Percentiles rank a stretch among this genome's conserved stretches.
Conservation (phyloP, 345 rosid species). For the Theobroma cacao region DNA sequence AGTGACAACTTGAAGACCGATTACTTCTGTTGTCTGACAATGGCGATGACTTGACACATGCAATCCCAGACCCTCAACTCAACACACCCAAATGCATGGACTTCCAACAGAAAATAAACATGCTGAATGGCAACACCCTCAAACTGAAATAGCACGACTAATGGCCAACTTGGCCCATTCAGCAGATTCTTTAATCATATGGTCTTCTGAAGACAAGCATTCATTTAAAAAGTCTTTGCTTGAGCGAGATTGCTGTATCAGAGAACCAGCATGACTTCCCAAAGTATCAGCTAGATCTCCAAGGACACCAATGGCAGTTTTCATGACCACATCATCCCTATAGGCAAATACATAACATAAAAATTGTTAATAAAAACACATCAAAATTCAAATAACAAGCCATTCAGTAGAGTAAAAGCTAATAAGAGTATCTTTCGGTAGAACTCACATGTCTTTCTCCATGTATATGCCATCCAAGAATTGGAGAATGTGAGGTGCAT, state of each 20-base stretch:
- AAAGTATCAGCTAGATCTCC: conserved; percentile 82
- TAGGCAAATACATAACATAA: not conserved
- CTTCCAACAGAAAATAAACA: conserved; percentile 23
- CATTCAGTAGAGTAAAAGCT: not conserved
- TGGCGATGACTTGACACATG: conserved; percentile 49
- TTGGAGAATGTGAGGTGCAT: conserved; percentile 67
- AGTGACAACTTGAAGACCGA: conserved; percentile 36
- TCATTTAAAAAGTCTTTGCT: conserved; percentile 71
- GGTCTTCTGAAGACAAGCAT: conserved; percentile 71
- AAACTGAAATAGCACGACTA: conserved; percentile 67
- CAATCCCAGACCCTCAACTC: conserved; percentile 42
- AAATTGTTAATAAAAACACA: not conserved
- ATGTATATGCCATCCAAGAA: conserved; percentile 75
- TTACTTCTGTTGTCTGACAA: conserved; percentile 37
- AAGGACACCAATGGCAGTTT: conserved; percentile 73
- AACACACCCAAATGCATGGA: conserved; percentile 53
- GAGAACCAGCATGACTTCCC: conserved; percentile 69
- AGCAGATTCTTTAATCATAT: conserved; percentile 63
- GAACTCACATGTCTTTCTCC: conserved; percentile 75
- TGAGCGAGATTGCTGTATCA: conserved; percentile 70
- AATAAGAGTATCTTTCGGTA: not conserved
- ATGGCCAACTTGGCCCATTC: conserved; percentile 82
- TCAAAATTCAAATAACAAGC: too few species aligned
- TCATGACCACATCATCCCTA: conserved; percentile 82
- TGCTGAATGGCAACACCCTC: conserved; percentile 32